A percentile compares a stretch with the other conserved stretches of the same genome.
These are phyloP conservation scores for Naegleria gruberi DNA, from an alignment of 208 protist species.

Conservation along the genomic window DNA sequence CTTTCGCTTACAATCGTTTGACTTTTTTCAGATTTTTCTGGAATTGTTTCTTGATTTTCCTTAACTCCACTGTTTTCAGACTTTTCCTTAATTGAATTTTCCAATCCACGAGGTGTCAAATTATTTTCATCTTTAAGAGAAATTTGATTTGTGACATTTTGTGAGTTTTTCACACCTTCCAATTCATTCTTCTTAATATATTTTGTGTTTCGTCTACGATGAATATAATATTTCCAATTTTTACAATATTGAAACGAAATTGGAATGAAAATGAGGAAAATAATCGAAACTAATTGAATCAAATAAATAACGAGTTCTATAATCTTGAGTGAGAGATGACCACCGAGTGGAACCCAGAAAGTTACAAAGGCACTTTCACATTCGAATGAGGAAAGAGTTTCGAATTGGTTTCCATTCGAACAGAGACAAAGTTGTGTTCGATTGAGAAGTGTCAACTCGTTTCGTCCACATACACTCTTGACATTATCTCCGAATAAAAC, in stretches of 20 bases:
- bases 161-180: too few relatives aligned
- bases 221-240: neutral
- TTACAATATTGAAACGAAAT: neutral
- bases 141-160: too few relatives aligned
- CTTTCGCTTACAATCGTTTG: too few relatives aligned
- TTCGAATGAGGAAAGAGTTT: neutral
- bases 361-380: neutral
- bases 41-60: neutral
- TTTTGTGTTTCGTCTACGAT: neutral
- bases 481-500: neutral
- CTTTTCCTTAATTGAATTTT: neutral
- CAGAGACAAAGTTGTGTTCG: neutral
- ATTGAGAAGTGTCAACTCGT: neutral
- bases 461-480: neutral
- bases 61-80: neutral
- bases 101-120: too few relatives aligned
- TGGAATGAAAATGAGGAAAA: neutral
- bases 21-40: too few relatives aligned
- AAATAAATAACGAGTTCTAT: neutral
- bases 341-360: neutral
- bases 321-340: neutral
- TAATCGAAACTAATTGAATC: neutral
- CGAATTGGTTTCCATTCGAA: neutral
- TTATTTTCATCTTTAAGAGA: too few relatives aligned
- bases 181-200: too few relatives aligned